A percentile compares a stretch with the other conserved stretches of the same genome.
Evolutionary conservation across 305 asterid species (phyloP).

Genomic region (Andrographis paniculata): DNA sequence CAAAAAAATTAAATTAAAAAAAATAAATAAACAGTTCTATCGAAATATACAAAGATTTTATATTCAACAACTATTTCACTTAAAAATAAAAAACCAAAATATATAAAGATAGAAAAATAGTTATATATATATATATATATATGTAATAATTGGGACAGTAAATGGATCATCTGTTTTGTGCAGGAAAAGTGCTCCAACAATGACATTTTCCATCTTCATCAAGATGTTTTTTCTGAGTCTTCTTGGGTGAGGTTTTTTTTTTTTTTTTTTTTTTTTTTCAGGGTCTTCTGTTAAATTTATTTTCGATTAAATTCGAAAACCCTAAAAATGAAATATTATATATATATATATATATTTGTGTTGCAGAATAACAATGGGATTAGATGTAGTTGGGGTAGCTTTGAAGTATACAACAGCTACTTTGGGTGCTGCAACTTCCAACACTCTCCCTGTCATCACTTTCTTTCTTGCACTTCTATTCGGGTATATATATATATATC

Average conservation of each 20-base stretch:
- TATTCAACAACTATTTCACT: no score
- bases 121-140: no score
- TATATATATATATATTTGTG: neutral
- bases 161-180: neutral
- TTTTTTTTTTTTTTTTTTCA: neutral
- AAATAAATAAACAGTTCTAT: no score
- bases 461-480: conserved; percentile 74
- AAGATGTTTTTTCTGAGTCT: conserved; percentile 74
- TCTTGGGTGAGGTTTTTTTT: conserved; percentile 38
- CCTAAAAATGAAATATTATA: neutral
- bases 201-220: conserved; percentile 44
- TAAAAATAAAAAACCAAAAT: no score
- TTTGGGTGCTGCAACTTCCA: conserved; percentile 79
- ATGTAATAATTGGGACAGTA: neutral
- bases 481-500: conserved; percentile 31
- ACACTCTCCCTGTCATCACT: conserved; percentile 77
- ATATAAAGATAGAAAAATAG: no score
- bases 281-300: no score
- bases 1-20: no score
- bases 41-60: no score
- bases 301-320: neutral
- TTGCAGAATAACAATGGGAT: conserved; percentile 71
- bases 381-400: conserved; percentile 63
- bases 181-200: conserved; percentile 77
- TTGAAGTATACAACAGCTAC: conserved; percentile 79